Evolutionary conservation across 1,284 basidiomycete species (phyloP).

Genomic region (Vanrija humicola): DNA sequence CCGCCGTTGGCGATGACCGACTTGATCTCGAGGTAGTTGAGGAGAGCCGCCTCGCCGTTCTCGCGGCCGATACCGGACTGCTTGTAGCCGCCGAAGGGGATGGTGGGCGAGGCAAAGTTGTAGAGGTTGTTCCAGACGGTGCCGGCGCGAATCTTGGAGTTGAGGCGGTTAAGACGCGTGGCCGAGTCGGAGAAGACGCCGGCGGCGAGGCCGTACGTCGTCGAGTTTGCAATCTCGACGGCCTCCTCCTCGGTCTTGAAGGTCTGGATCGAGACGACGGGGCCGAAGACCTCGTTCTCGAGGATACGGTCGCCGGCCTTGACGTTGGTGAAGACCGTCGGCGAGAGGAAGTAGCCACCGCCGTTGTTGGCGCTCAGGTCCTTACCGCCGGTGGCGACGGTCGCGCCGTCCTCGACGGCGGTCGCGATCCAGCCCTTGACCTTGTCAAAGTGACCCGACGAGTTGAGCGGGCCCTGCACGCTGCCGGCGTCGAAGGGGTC

Average conservation of each 20-base stretch:
- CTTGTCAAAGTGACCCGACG: constrained; percentile 78
- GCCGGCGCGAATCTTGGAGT: constrained; percentile 77
- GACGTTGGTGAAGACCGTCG: constrained; percentile 46
- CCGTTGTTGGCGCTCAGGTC: constrained; percentile 6
- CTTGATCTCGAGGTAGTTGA: constrained; percentile 18
- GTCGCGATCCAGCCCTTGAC: constrained; percentile 84
- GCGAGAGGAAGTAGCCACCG: constrained; percentile 31
- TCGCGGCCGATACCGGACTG: constrained; percentile 27
- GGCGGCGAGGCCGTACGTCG: constrained; percentile 79
- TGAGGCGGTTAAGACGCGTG: constrained; percentile 78
- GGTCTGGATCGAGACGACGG: constrained; percentile 49
- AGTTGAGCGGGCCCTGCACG: constrained; percentile 76
- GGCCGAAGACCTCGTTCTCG: constrained; percentile 51
- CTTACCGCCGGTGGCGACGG: constrained; percentile 69
- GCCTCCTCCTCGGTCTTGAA: constrained; percentile 50
- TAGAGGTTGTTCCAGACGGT: constrained; percentile 49
- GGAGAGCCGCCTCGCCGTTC: constrained; percentile 10
- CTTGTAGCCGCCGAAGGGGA: constrained; percentile 18
- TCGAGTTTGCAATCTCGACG: constrained; percentile 74
- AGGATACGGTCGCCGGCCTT: constrained; percentile 36
- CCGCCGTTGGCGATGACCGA: constrained; percentile 47
- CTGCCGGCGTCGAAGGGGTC: constrained; percentile 66
- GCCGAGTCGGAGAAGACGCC: constrained; percentile 82
- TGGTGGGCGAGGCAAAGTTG: constrained; percentile 7
- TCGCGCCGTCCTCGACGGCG: constrained; percentile 83